Conservation (phyloP, 768 basidiomycete genomes). For the Kwoniella shandongensis region DNA sequence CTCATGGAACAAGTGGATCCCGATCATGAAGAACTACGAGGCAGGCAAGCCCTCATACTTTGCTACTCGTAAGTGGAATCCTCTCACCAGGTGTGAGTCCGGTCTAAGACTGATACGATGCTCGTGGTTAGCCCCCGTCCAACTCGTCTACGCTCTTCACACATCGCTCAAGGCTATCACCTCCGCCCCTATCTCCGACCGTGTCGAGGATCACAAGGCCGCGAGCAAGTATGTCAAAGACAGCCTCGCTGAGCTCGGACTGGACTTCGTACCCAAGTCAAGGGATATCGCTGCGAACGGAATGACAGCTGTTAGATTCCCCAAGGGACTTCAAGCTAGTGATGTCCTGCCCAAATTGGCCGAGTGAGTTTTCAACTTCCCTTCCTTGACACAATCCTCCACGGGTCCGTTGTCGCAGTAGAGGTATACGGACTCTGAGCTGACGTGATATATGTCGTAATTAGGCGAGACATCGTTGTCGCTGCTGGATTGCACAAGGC, state of each 20-base stretch:
- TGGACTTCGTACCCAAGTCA: constrained; percentile 66
- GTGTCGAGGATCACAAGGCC: constrained; percentile 72
- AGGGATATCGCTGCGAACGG: constrained; percentile 77
- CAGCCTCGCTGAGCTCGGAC: constrained; percentile 65
- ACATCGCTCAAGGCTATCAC: constrained; percentile 76
- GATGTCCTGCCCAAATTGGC: constrained; percentile 75
- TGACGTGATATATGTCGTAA: background rate
- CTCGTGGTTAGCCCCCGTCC: constrained; percentile 65
- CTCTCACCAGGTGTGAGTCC: background rate
- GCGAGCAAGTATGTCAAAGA: constrained; percentile 69
- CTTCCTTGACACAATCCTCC: background rate
- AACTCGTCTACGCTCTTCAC: constrained; percentile 87
- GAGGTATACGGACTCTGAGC: background rate
- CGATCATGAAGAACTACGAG: constrained; percentile 93
- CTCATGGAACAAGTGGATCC: constrained; percentile 82
- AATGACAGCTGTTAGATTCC: constrained; percentile 85
- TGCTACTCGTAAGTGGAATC: constrained; percentile 62
- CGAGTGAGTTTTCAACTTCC: constrained; percentile 28
- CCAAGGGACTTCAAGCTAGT: constrained; percentile 71
- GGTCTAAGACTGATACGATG: background rate
- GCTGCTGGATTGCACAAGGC: constrained; percentile 83
- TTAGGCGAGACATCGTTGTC: constrained; percentile 69
- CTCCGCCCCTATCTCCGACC: constrained; percentile 68
- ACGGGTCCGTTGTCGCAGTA: too few relatives aligned
- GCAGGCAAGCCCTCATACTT: constrained; percentile 78